These are phyloP conservation scores for Nelumbo lutea DNA, from an alignment of 164 flowering plant genomes.

Conservation along the genomic window DNA sequence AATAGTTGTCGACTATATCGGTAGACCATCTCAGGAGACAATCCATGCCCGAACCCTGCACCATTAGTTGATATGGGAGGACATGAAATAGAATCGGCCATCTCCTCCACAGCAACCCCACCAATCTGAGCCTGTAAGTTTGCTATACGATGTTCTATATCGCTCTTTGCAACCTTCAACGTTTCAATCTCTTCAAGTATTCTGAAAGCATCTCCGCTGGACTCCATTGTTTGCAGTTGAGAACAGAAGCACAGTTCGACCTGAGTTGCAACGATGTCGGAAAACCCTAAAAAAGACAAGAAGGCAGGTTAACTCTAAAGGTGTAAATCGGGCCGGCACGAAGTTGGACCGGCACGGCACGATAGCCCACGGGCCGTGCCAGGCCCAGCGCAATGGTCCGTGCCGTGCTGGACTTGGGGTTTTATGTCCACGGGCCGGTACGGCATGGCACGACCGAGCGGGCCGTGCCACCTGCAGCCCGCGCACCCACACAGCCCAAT, in stretches of 20 bases:
- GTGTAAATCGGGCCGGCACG: too few relatives aligned
- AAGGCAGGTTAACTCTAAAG: background rate
- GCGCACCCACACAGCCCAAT: too few relatives aligned
- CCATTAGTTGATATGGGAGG: slow-evolving; percentile 14
- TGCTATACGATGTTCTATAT: slow-evolving; percentile 55
- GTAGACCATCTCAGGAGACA: slow-evolving; percentile 54
- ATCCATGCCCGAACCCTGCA: slow-evolving; percentile 20
- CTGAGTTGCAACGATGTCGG: background rate
- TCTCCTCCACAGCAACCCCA: slow-evolving; percentile 12
- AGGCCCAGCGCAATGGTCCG: too few relatives aligned
- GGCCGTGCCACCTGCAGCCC: too few relatives aligned
- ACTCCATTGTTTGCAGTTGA: slow-evolving; percentile 24
- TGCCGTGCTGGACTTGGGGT: too few relatives aligned
- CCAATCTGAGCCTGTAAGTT: slow-evolving; percentile 51
- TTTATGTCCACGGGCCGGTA: too few relatives aligned
- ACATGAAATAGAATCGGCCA: slow-evolving; percentile 12
- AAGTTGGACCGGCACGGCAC: too few relatives aligned
- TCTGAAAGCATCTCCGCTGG: slow-evolving; percentile 26
- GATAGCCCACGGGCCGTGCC: too few relatives aligned
- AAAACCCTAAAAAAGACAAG: slow-evolving; percentile 1
- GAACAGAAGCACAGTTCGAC: background rate
- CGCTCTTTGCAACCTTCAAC: slow-evolving; percentile 38
- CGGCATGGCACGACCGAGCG: too few relatives aligned
- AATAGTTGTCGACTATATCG: slow-evolving; percentile 86
- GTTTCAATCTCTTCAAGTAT: slow-evolving; percentile 47